Evolutionary conservation across 352 stramenopile genomes (phyloP).

Genomic region (Globisporangium acanthophoron): DNA sequence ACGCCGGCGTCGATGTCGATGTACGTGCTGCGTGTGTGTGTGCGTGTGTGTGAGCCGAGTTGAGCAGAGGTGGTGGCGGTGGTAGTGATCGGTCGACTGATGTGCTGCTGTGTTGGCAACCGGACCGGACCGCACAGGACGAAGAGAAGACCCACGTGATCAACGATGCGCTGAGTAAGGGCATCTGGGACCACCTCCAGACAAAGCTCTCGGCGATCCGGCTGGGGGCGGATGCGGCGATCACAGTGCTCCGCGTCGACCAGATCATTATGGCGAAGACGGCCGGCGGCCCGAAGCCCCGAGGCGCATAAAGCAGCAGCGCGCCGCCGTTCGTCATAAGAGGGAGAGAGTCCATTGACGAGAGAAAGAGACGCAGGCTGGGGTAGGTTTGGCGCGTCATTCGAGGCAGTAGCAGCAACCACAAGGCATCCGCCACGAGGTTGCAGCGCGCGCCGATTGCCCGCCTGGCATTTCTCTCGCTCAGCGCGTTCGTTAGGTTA

Average conservation of each 20-base stretch:
- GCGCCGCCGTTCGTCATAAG: too few species aligned
- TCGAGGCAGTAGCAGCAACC: too few species aligned
- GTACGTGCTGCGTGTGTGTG: slow-evolving; percentile 26
- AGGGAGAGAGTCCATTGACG: too few species aligned
- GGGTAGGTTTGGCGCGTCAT: too few species aligned
- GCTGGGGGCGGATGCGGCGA: slow-evolving; percentile 95
- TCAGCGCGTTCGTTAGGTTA: too few species aligned
- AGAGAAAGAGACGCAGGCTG: too few species aligned
- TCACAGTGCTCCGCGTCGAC: slow-evolving; percentile 99
- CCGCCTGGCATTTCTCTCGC: too few species aligned
- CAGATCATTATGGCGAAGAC: slow-evolving; percentile 99
- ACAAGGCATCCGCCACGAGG: too few species aligned
- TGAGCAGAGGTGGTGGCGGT: background rate
- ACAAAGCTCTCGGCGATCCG: slow-evolving; percentile 97
- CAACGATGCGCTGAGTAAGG: slow-evolving; percentile 60
- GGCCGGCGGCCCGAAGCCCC: slow-evolving; percentile 92
- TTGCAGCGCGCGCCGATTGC: too few species aligned
- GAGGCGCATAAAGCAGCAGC: slow-evolving; percentile 25
- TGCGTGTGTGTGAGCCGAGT: slow-evolving; percentile 12
- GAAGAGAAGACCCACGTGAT: slow-evolving; percentile 79
- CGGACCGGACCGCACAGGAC: slow-evolving; percentile 29
- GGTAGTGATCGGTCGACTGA: too few species aligned
- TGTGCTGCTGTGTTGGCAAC: background rate
- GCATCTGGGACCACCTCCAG: slow-evolving; percentile 92
- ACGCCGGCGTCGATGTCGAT: slow-evolving; percentile 94